Evolutionary conservation across 305 asterid genomes (phyloP), one percentile per base, ranked within the genome.

Genomic region (Fraxinus paxiana): DNA sequence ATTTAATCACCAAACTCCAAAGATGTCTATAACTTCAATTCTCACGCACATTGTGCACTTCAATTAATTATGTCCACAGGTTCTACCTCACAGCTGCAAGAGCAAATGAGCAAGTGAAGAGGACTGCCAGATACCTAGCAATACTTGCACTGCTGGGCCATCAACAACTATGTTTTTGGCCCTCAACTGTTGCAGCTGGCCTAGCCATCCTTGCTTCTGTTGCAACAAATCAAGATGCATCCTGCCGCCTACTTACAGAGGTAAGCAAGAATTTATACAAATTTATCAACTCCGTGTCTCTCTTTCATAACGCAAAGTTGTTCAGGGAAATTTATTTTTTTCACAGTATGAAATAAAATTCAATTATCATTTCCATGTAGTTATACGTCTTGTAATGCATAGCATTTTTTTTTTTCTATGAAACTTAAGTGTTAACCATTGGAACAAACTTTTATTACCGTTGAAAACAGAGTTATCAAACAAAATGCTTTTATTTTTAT

Each of bases 161-260:
- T 83, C 97, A 96, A 85, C 98, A 90, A 86, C 97, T 94, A 65
- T 88, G 92, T 88, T 94, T 84, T 80, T 94, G 99, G 96, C 98
- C 99, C 46, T 96, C 98, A 31, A 91, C 96, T 80, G 94, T 94
- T 65, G 99, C 99, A 82, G 97, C 99, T 77, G 96, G 90, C 10
- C 90, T 94, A 22, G 97, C 94, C 78, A 89, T 92, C 81, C 93
- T 96, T 71, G 94, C 97, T 82, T 88, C 90, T 34, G 82, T 83
- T 73, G 97, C 92, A 48, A 84, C 89, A 54, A 83, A 88, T 80
- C 87, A 87, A 83, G 89, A 88, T 82, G 92, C 89, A 76, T 90
- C 91, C 56, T 87, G 92, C 88, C 63, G 82, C 79, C 86, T 78
- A n/a, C 79, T 90, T 69, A 80, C 88, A 2, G 84, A 88, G 88